These are phyloP conservation scores for Tetrastigma voinierianum DNA, from an alignment of 164 flowering plant genomes.

Conservation along the genomic window DNA sequence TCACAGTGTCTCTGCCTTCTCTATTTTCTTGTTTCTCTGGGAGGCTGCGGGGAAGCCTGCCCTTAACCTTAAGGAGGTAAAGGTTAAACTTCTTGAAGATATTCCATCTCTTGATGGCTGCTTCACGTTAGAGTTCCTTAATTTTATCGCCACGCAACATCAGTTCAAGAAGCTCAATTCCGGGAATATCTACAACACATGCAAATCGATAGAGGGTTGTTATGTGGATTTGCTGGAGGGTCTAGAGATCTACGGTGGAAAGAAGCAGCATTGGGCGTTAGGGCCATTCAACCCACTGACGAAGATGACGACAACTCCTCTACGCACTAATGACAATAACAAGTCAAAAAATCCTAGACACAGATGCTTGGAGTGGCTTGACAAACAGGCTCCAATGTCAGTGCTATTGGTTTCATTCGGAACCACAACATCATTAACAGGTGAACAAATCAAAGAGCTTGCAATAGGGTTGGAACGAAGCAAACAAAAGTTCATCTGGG, in stretches of 20 bases:
- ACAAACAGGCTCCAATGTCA: slow-evolving; percentile 35
- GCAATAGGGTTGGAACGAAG: slow-evolving; percentile 52
- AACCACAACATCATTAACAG: slow-evolving; percentile 36
- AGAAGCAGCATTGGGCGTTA: slow-evolving; percentile 43
- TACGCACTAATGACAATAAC: too few relatives aligned
- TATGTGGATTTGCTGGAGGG: slow-evolving; percentile 31
- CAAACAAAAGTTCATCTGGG: slow-evolving; percentile 60
- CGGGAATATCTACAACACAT: slow-evolving; percentile 52
- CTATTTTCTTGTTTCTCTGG: slow-evolving; percentile 20
- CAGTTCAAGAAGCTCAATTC: slow-evolving; percentile 8
- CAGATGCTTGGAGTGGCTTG: slow-evolving; percentile 56
- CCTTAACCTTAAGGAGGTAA: not conserved
- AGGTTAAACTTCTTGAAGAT: not conserved
- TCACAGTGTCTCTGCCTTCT: slow-evolving; percentile 48
- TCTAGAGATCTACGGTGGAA: slow-evolving; percentile 1
- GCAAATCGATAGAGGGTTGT: slow-evolving; percentile 38
- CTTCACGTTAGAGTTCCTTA: slow-evolving; percentile 32
- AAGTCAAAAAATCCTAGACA: slow-evolving; percentile 17
- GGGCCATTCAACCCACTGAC: slow-evolving; percentile 59
- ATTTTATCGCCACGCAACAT: slow-evolving; percentile 28
- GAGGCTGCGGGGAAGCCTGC: slow-evolving; percentile 20
- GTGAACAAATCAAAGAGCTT: slow-evolving; percentile 44
- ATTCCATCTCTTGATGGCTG: slow-evolving; percentile 41
- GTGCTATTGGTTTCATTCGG: slow-evolving; percentile 66
- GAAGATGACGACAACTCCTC: not conserved